Evolutionary conservation across 306 rosid species (phyloP), one percentile per base, ranked within the genome.

Genomic region (Cercis canadensis): DNA sequence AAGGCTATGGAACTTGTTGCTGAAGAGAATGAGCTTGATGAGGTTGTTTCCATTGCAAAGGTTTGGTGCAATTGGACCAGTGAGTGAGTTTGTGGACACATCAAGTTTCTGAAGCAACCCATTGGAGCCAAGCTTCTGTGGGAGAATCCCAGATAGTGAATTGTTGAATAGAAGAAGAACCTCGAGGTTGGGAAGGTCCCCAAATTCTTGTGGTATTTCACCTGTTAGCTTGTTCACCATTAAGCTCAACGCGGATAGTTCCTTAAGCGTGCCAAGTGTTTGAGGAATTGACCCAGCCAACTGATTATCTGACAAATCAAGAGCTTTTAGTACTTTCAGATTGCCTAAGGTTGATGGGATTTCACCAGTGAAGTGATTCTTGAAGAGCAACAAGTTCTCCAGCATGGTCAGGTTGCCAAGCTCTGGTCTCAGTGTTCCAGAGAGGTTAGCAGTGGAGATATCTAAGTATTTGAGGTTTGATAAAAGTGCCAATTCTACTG

Each of bases 251-350:
- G 14, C 32, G 16, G 52, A 78, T n/a, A 95, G 76, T 47, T 79
- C 78, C 59, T 71, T 77, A 8, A 91, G 39, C 39, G 72, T 50
- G 1, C 70, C 39, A 7, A 95, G 33, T 52, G 62, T 82, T 9
- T 52, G 57, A 8, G 99, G 97, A 64, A 95, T 89, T 12, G 84
- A 32, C 9, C 99, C 96, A 0, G 85, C 76, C 45, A 95, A 85
- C 78, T 82, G 45, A 49, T 95, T 95, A n/a, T 84, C 91, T 2
- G 99, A 95, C 53, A 95, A 71, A 80, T 95, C 99, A 6, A 95
- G 84, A 31, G 50, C 75, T 60, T 71, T 65, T 0, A 95, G 78
- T 32, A 75, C 80, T 77, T 72, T 81, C 55, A 91, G 31, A 14
- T 83, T 82, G 2, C 92, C 90, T 4, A 89, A 51, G 79, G 57